These are phyloP conservation scores for Globisporangium paroecandrum DNA, from an alignment of 352 stramenopile species.

Conservation along the genomic window DNA sequence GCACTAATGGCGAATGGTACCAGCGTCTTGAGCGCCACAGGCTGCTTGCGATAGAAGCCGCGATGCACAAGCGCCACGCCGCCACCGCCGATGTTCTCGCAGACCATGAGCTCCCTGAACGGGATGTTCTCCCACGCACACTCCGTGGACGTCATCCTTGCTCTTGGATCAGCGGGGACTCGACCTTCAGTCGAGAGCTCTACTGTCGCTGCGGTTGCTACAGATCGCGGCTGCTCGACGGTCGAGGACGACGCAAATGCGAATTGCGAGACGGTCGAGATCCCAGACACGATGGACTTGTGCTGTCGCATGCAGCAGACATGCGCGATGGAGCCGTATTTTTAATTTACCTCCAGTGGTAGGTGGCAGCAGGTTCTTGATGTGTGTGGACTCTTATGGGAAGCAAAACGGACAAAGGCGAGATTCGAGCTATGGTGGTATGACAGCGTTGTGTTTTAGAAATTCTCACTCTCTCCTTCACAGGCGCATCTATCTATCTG, in stretches of 20 bases:
- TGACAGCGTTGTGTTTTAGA: not conserved
- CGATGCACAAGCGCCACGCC: conserved; percentile 89
- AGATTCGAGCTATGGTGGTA: not conserved
- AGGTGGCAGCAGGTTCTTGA: not conserved
- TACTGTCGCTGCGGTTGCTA: not conserved
- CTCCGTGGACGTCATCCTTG: not conserved
- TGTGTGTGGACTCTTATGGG: not conserved
- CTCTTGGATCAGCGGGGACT: not conserved
- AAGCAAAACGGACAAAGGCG: not conserved
- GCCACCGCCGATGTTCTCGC: conserved; percentile 83
- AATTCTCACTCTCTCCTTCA: not conserved
- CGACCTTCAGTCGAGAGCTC: not conserved
- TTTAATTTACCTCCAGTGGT: not conserved
- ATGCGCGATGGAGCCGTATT: conserved; percentile 2
- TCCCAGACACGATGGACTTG: conserved; percentile 13
- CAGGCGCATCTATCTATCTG: not conserved
- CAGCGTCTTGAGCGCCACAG: conserved; percentile 88
- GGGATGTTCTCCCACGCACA: conserved; percentile 65
- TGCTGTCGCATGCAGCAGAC: conserved; percentile 12
- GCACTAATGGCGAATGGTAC: conserved; percentile 24
- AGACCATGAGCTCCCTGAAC: conserved; percentile 78
- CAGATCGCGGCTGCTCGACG: not conserved
- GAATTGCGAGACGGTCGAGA: conserved; percentile 15
- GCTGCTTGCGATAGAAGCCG: conserved; percentile 62
- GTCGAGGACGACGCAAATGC: conserved; percentile 7